phyloP scores from a whole-genome alignment of 2,329 filamentous ascomycete species.

The Aspergillus sp. region DNA sequence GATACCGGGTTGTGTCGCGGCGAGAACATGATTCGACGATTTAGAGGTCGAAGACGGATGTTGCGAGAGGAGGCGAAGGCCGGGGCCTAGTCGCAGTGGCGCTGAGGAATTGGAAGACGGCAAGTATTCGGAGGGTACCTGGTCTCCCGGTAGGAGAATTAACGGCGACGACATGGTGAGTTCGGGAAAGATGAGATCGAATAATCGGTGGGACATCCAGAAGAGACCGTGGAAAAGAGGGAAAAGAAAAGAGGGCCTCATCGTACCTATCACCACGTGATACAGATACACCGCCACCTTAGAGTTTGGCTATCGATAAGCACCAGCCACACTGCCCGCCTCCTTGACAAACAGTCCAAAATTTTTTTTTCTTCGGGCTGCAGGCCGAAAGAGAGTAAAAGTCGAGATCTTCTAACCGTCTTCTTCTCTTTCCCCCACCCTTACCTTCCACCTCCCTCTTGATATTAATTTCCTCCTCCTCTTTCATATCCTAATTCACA shows the following conservation, averaged over 20 bases:
- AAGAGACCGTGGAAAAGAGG: slow-evolving; percentile 7
- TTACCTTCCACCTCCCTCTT: slow-evolving; percentile 16
- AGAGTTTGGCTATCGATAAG: neutral
- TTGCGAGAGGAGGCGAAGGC: slow-evolving; percentile 76
- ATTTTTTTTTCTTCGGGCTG: slow-evolving; percentile 29
- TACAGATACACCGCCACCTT: neutral
- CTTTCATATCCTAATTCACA: slow-evolving; percentile 8
- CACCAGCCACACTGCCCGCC: slow-evolving; percentile 12
- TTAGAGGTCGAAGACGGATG: slow-evolving; percentile 65
- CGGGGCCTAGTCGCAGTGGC: slow-evolving; percentile 77
- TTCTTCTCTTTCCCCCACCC: slow-evolving; percentile 19
- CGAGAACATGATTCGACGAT: slow-evolving; percentile 42
- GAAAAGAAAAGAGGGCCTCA: slow-evolving; percentile 7
- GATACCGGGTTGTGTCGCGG: slow-evolving; percentile 35
- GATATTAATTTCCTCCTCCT: slow-evolving; percentile 6
- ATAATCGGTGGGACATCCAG: neutral
- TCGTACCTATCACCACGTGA: slow-evolving; percentile 30
- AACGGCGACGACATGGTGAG: slow-evolving; percentile 54
- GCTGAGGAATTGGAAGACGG: slow-evolving; percentile 61
- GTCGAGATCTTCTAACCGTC: slow-evolving; percentile 4
- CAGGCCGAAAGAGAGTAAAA: slow-evolving; percentile 4
- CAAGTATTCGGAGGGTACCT: slow-evolving; percentile 63
- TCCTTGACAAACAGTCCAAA: slow-evolving; percentile 31
- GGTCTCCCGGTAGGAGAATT: slow-evolving; percentile 81
- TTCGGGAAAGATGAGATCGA: neutral